Conservation (phyloP, 2,329 filamentous ascomycete genomes). For the Elsinoe arachidis region DNA sequence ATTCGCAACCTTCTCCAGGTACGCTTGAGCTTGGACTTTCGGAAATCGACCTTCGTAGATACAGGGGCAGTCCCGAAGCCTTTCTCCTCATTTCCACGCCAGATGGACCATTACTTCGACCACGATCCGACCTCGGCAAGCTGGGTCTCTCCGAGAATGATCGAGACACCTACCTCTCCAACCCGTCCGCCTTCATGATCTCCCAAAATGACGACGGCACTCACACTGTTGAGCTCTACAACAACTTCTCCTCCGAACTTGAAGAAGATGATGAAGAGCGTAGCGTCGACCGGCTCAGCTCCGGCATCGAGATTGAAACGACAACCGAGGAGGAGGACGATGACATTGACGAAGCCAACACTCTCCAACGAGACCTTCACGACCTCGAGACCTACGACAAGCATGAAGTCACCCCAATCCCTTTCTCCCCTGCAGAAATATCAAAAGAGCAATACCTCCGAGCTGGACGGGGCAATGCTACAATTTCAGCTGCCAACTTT, state of each 20-base stretch:
- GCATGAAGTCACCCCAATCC: conserved; percentile 15
- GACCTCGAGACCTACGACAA: conserved; percentile 18
- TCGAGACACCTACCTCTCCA: not conserved
- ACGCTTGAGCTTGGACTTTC: not conserved
- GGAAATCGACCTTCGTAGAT: not conserved
- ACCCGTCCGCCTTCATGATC: not conserved
- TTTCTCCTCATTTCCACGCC: not conserved
- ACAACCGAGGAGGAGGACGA: conserved; percentile 9
- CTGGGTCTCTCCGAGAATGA: not conserved
- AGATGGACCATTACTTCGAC: not conserved
- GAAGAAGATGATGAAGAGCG: not conserved
- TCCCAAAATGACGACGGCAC: not conserved
- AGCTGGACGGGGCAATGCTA: conserved; percentile 19
- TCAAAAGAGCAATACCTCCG: conserved; percentile 16
- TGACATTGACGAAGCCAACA: conserved; percentile 7
- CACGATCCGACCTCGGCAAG: not conserved
- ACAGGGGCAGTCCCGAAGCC: not conserved
- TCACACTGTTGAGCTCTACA: not conserved
- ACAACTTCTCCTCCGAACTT: not conserved
- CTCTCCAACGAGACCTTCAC: conserved; percentile 16
- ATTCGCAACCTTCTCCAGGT: not conserved
- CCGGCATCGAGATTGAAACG: not conserved
- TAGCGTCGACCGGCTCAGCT: not conserved
- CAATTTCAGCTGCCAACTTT: conserved; percentile 21
- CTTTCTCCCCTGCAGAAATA: conserved; percentile 14